These are phyloP conservation scores for Plantago rigida DNA, from an alignment of 305 asterid species.

Conservation along the genomic window DNA sequence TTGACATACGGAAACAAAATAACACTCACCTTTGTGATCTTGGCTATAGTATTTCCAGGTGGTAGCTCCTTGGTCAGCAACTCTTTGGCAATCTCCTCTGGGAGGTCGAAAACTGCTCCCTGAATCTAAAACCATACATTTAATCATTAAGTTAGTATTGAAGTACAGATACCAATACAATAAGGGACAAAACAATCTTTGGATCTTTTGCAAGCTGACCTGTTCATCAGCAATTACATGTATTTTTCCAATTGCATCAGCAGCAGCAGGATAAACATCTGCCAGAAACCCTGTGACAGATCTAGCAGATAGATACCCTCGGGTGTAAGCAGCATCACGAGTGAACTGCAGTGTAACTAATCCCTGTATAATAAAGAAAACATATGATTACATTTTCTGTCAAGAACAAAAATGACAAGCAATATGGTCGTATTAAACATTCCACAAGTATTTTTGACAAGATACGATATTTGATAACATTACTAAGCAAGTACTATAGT, in stretches of 20 bases:
- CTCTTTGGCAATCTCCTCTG: conserved; percentile 88
- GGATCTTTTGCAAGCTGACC: conserved; percentile 32
- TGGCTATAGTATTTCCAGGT: conserved; percentile 76
- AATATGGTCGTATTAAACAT: neutral
- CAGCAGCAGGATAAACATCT: conserved; percentile 80
- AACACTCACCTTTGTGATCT: conserved; percentile 56
- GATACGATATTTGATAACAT: neutral
- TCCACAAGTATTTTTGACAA: conserved; percentile 41
- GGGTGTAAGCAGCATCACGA: conserved; percentile 51
- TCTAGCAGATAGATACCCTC: conserved; percentile 76
- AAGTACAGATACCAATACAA: neutral
- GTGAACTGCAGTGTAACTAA: conserved; percentile 68
- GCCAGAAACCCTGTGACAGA: conserved; percentile 82
- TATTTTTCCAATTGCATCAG: conserved; percentile 82
- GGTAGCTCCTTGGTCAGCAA: conserved; percentile 67
- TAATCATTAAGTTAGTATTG: conserved; percentile 14
- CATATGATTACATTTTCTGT: conserved; percentile 8
- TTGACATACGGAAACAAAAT: neutral
- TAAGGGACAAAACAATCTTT: conserved; percentile 6
- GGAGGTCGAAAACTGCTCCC: conserved; percentile 96
- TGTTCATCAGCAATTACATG: conserved; percentile 65
- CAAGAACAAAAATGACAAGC: conserved; percentile 4
- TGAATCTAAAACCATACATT: conserved; percentile 47
- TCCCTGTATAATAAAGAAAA: conserved; percentile 49
- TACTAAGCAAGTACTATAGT: neutral